Conservation (phyloP, 345 rosid genomes). For the Populus euphratica region DNA sequence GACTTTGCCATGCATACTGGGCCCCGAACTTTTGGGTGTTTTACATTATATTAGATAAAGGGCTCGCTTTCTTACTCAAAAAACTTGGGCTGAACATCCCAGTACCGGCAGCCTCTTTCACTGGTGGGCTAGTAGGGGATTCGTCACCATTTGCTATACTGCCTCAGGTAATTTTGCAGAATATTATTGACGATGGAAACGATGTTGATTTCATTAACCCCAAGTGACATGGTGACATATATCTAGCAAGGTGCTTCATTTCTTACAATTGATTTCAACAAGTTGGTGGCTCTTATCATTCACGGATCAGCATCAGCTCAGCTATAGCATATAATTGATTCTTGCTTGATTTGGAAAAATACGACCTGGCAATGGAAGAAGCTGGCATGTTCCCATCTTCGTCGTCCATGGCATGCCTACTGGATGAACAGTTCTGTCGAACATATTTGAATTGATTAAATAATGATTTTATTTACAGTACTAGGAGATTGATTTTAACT, state of each 20-base stretch:
- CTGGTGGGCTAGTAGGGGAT: constrained; percentile 86
- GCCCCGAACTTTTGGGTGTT: constrained; percentile 97
- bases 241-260: not conserved
- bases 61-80: constrained; percentile 48
- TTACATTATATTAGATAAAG: constrained; percentile 78
- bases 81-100: constrained; percentile 53
- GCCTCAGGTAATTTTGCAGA: constrained; percentile 50
- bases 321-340: not conserved
- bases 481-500: not conserved
- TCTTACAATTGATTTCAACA: not conserved
- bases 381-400: not conserved
- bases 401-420: not conserved
- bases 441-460: not conserved
- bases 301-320: not conserved
- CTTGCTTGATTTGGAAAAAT: not conserved
- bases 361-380: not conserved
- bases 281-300: not conserved
- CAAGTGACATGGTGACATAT: not conserved
- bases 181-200: not conserved
- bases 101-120: constrained; percentile 69
- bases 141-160: constrained; percentile 69
- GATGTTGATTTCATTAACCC: not conserved
- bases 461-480: not conserved
- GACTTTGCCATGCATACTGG: constrained; percentile 96
- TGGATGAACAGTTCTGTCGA: not conserved